Evolutionary conservation across 495 filamentous ascomycete genomes (phyloP), one percentile per base, ranked within the genome.

Genomic region (Lasiosphaeria miniovina): DNA sequence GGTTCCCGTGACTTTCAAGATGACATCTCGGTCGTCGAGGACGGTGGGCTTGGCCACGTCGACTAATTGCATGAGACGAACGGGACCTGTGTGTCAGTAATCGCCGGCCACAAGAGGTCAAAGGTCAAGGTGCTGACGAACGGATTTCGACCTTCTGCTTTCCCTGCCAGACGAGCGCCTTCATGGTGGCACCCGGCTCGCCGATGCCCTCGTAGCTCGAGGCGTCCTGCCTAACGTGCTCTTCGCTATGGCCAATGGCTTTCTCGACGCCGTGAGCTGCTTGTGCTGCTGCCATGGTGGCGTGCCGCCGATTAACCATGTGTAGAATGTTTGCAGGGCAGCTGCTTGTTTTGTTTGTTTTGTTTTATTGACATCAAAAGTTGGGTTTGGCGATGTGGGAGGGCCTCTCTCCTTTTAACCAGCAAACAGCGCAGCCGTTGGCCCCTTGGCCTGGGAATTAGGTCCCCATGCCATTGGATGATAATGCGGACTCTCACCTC

Each of bases 1-100:
- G 58, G 80, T 87, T 1, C 91, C 90, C 0, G 93, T 96, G 32
- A 96, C 84, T 60, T 86, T 91, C 52, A 95, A 75, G 62, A 97
- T 90, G 12, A 91, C 90, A 69, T 96, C 93, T 36, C 75, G 73
- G 38, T 83, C 78, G 62, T 96, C 89, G 45, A 90, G 72, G 58
- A 95, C 80, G 54, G 74, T 80, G 2, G 91, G 90, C 63, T 86
- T 88, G 0, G 84, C 77, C n/a, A 82, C 81, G 36, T 90, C 79
- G 56, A 86, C 83, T 67, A 49, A 24, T 38, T 54, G n/a, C 6
- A 40, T 6, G n/a, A 14, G 6, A 12, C n/a, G 15, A 33, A 15
- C 12, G 36, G 32, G 53, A 11, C 7, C 4, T 40, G 24, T 15
- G 10, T 54, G 52, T 55, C 17, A n/a, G 36, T 36, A 8, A n/a